These are phyloP conservation scores for Ramichloridium luteum DNA, from an alignment of 2,329 filamentous ascomycete genomes.

Conservation along the genomic window DNA sequence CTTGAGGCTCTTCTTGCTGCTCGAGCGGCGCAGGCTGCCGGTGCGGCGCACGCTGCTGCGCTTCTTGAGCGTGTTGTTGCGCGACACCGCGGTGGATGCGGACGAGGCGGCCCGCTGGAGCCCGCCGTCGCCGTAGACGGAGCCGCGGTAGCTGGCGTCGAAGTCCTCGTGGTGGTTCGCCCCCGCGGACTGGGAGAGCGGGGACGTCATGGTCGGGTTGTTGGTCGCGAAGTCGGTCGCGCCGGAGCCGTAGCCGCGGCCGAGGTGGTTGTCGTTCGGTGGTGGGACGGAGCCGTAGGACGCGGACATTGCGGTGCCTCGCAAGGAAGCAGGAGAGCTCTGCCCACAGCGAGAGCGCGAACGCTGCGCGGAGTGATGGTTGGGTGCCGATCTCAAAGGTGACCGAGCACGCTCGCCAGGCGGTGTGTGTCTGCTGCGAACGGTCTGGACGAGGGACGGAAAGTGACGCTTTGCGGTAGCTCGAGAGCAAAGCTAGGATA, in stretches of 20 bases:
- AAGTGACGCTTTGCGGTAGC: too few species aligned
- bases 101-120: constrained; percentile 46
- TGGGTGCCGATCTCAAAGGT: too few species aligned
- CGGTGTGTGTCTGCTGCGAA: too few species aligned
- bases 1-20: constrained; percentile 68
- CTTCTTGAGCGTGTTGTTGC: constrained; percentile 76
- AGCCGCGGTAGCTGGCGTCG: constrained; percentile 56
- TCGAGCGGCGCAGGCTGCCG: constrained; percentile 63
- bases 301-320: constrained; percentile 8
- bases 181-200: constrained; percentile 23
- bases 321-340: constrained; percentile 2
- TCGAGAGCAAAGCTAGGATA: too few species aligned
- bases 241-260: constrained; percentile 22
- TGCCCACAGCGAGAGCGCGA: too few species aligned
- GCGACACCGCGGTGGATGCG: constrained; percentile 39
- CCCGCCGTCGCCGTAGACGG: constrained; percentile 43
- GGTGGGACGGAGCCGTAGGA: constrained; percentile 29
- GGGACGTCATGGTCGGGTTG: constrained; percentile 24
- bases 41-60: constrained; percentile 64
- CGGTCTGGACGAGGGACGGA: too few species aligned
- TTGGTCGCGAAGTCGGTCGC: constrained; percentile 28
- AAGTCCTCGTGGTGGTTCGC: constrained; percentile 44
- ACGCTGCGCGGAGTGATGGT: too few species aligned
- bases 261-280: constrained; percentile 27
- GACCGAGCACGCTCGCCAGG: too few species aligned